A percentile compares a stretch with the other conserved stretches of the same genome.
These are phyloP conservation scores for Selaginella moellendorffii DNA, from an alignment of 75 land plant genomes.

Conservation along the genomic window DNA sequence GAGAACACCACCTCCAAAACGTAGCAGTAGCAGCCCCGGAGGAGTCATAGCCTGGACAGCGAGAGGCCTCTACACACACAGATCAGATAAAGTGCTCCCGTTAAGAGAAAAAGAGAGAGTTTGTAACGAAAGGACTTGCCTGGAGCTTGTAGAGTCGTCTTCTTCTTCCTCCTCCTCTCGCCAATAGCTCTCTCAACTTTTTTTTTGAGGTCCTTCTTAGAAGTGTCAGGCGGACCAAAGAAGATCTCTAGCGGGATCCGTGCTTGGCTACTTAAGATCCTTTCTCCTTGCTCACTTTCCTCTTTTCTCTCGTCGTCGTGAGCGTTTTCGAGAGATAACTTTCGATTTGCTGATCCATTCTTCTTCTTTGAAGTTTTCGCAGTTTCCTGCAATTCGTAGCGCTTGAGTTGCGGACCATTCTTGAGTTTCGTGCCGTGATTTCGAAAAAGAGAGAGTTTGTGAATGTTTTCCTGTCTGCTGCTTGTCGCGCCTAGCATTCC, in stretches of 20 bases:
- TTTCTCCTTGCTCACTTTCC: neutral
- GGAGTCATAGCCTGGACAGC: too few species aligned
- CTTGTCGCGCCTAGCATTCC: neutral
- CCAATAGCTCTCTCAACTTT: neutral
- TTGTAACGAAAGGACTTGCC: neutral
- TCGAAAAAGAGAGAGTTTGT: too few species aligned
- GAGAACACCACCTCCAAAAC: neutral
- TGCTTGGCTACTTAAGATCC: neutral
- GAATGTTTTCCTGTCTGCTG: neutral
- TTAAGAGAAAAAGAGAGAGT: neutral
- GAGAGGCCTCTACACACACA: neutral
- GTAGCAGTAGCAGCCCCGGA: too few species aligned
- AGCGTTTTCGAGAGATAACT: too few species aligned
- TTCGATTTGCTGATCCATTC: neutral
- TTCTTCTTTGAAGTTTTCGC: neutral
- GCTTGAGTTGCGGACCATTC: too few species aligned
- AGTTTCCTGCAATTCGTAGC: too few species aligned
- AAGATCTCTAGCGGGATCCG: neutral
- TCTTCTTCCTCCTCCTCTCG: too few species aligned
- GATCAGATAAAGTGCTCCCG: neutral
- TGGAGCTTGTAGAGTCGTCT: too few species aligned
- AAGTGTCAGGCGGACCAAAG: too few species aligned
- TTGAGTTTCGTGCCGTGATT: too few species aligned
- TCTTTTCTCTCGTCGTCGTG: too few species aligned
- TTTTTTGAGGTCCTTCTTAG: too few species aligned